Conservation (phyloP, 2,329 filamentous ascomycete species). For the Cryphonectria japonica region DNA sequence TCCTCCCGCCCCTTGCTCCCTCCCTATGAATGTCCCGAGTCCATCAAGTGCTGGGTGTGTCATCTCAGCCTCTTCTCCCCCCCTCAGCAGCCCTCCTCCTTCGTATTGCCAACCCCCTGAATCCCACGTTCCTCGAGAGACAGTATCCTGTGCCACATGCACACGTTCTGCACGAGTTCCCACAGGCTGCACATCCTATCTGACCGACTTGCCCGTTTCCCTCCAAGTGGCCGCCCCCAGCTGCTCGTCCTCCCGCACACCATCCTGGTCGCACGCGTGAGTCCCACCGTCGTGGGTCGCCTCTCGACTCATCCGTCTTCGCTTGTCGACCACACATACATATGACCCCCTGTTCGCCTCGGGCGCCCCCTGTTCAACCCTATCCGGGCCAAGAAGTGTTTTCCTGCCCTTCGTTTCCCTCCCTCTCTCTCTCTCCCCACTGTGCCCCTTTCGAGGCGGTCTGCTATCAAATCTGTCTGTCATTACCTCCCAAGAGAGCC, state of each 20-base stretch:
- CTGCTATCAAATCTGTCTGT: slow-evolving; percentile 26
- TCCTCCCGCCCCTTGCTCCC: neutral
- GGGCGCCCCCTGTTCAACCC: slow-evolving; percentile 25
- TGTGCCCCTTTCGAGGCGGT: slow-evolving; percentile 30
- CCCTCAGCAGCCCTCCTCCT: neutral
- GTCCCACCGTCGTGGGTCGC: slow-evolving; percentile 30
- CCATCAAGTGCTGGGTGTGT: neutral
- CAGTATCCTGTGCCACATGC: slow-evolving; percentile 4
- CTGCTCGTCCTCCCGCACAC: slow-evolving; percentile 20
- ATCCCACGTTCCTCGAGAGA: slow-evolving; percentile 3
- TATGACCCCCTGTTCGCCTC: slow-evolving; percentile 25
- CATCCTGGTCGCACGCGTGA: slow-evolving; percentile 30
- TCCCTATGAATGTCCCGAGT: neutral
- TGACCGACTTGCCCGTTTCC: slow-evolving; percentile 23
- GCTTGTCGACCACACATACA: slow-evolving; percentile 27
- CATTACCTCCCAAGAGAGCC: slow-evolving; percentile 21
- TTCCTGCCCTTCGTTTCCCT: slow-evolving; percentile 17
- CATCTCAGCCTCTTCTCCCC: slow-evolving; percentile 4
- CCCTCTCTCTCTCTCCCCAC: slow-evolving; percentile 26
- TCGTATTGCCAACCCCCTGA: neutral
- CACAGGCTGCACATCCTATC: slow-evolving; percentile 15
- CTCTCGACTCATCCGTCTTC: slow-evolving; percentile 28
- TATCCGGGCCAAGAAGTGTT: slow-evolving; percentile 26
- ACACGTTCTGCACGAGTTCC: slow-evolving; percentile 1
- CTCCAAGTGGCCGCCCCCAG: slow-evolving; percentile 18